phyloP scores from a whole-genome alignment of 768 basidiomycete species.

The Mycena chlorophos region DNA sequence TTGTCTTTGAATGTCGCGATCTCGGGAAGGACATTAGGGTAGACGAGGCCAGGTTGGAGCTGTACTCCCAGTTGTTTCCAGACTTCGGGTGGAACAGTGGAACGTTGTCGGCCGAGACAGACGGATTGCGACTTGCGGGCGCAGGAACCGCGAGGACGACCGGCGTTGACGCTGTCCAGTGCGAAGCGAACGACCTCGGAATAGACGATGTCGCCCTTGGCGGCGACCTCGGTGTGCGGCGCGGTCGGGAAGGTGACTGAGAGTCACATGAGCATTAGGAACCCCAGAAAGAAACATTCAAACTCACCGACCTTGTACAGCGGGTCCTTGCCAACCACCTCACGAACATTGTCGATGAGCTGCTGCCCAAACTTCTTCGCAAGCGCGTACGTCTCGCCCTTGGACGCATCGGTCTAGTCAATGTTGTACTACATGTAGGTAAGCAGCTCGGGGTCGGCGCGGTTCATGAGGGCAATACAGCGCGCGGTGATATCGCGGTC shows the following conservation, averaged over 20 bases:
- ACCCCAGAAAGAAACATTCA: not conserved
- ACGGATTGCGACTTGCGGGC: conserved; percentile 83
- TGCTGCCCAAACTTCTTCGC: conserved; percentile 97
- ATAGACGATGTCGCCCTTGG: conserved; percentile 93
- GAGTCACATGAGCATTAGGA: too few species aligned
- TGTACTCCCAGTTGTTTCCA: conserved; percentile 96
- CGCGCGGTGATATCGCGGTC: conserved; percentile 96
- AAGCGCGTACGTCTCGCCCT: conserved; percentile 90
- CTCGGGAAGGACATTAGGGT: conserved; percentile 95
- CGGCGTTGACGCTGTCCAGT: conserved; percentile 71
- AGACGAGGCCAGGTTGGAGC: conserved; percentile 93
- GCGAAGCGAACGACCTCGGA: conserved; percentile 84
- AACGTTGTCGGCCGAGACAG: conserved; percentile 78
- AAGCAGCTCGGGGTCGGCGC: conserved; percentile 89
- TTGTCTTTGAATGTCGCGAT: conserved; percentile 99
- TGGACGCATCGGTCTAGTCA: conserved; percentile 72
- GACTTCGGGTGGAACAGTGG: conserved; percentile 96
- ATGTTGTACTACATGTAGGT: conserved; percentile 97
- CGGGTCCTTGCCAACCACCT: conserved; percentile 80
- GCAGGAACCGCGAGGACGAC: conserved; percentile 95
- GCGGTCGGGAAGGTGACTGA: conserved; percentile 97
- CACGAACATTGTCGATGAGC: conserved; percentile 89
- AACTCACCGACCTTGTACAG: conserved; percentile 90
- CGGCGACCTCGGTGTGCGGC: conserved; percentile 89
- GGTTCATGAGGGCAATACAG: too few species aligned